Conservation (phyloP, 139 green algal genomes). For the Auxenochlorella protothecoides region DNA sequence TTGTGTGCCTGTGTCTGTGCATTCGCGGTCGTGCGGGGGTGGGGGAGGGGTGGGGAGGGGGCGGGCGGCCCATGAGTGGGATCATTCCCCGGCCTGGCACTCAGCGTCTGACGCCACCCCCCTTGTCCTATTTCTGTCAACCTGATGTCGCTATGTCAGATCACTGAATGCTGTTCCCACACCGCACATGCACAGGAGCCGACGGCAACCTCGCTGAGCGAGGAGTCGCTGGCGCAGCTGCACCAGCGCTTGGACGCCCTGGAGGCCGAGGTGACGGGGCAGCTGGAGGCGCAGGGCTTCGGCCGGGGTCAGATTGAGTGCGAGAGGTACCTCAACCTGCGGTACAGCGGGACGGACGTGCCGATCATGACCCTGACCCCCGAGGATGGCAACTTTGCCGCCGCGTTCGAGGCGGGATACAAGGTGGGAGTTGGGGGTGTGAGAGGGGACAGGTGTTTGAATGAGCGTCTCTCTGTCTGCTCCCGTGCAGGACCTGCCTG, state of each 20-base stretch:
- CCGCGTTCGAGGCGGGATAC: conserved; percentile 34
- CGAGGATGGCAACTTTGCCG: conserved; percentile 11
- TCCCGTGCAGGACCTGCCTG: too few species aligned
- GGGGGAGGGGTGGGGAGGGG: too few species aligned
- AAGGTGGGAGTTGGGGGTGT: conserved; percentile 63
- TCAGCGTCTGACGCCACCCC: too few species aligned
- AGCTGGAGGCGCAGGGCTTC: conserved; percentile 33
- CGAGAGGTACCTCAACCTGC: conserved; percentile 80
- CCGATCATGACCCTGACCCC: conserved; percentile 70
- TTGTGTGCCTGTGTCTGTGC: too few species aligned
- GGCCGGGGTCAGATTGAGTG: background rate
- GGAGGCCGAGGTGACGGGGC: conserved; percentile 20
- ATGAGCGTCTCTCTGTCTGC: too few species aligned
- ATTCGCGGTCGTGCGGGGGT: too few species aligned
- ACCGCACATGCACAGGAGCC: conserved; percentile 34
- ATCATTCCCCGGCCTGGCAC: too few species aligned
- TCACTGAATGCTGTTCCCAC: too few species aligned
- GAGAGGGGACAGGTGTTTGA: background rate
- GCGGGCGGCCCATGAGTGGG: too few species aligned
- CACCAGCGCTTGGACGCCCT: conserved; percentile 45
- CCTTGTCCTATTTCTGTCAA: too few species aligned
- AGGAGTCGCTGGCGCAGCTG: conserved; percentile 19
- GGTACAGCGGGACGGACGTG: conserved; percentile 88
- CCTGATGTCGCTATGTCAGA: too few species aligned
- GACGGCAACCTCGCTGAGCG: conserved; percentile 28